A percentile compares a stretch with the other conserved stretches of the same genome.
Conservation (phyloP, 208 protist species). For the Crithidia mellificae region DNA sequence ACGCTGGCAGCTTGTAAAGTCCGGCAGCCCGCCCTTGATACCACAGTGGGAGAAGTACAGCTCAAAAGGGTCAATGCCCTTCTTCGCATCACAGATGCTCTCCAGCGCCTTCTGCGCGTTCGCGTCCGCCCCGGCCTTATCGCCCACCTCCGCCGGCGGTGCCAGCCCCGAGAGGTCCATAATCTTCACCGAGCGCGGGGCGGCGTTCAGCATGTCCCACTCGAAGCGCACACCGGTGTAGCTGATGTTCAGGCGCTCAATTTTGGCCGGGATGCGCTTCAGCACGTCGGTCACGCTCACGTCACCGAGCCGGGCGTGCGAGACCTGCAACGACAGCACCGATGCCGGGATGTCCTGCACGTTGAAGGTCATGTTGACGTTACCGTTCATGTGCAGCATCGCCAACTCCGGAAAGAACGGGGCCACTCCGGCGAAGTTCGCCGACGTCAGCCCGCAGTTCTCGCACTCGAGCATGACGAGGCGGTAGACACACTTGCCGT, state of each 20-base stretch:
- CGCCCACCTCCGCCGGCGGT: background rate
- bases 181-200: background rate
- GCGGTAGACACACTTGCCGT: background rate
- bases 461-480: slow-evolving; percentile 10
- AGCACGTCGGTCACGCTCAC: background rate
- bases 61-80: background rate
- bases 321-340: slow-evolving; percentile 4
- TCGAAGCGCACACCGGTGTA: slow-evolving; percentile 1
- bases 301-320: background rate
- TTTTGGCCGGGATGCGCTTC: background rate
- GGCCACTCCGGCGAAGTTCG: background rate
- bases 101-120: background rate
- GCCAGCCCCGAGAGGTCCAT: slow-evolving; percentile 23
- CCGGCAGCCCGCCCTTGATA: slow-evolving; percentile 7
- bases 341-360: background rate
- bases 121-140: background rate
- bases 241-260: slow-evolving; percentile 11
- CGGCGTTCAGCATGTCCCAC: background rate
- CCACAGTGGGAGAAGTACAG: slow-evolving; percentile 8
- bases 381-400: slow-evolving; percentile 2
- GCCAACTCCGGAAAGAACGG: background rate
- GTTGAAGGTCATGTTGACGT: background rate
- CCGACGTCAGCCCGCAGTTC: slow-evolving; percentile 8
- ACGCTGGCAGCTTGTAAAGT: background rate
- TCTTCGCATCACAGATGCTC: background rate